Evolutionary conservation across 345 rosid genomes (phyloP), one percentile per base, ranked within the genome.

Genomic region (Hirschfeldia incana): DNA sequence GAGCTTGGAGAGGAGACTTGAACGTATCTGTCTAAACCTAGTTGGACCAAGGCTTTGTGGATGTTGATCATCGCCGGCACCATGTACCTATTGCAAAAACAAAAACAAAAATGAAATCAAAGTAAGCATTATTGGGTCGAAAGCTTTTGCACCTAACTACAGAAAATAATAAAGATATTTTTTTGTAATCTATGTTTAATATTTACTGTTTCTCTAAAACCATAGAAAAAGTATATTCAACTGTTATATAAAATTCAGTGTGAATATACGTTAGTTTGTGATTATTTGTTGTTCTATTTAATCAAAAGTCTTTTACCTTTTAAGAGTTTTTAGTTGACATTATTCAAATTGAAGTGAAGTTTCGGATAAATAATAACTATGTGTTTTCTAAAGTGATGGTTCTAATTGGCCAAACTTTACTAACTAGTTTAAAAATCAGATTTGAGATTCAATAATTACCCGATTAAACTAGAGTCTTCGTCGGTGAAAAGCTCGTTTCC

Each of bases 1-100:
- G 99, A 95, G 72, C 74, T 82, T 0, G 99, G 90, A 44, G 96
- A 88, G 0, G 96, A 92, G 63, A 95, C 94, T 57, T 88, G 84
- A 76, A 95, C 83, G 81, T 85, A 83, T 77, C 83, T 84, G 26
- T 84, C 94, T 59, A 95, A 75, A 68, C 98, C 96, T 73, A 87
- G 36, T 81, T 92, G 96, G 8, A 78, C 87, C 36, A 95, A 79
- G 12, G 99, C 97, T 5, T 70, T 76, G 63, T 92, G 94, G 70
- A 95, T 87, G 89, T 87, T 86, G 60, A 79, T 79, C 60, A 91
- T 85, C 46, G 97, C 91, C 8, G 98, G 98, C 68, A 92, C 88
- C 12, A 95, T 84, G 57, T 81, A 81, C 37, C 84, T 81, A 49
- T 75, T 37, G 0, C 29, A 4, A 60, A 67, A 10, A 44, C 7